These are phyloP conservation scores for Tetraselmis chui DNA, from an alignment of 139 green algal genomes.

Conservation along the genomic window DNA sequence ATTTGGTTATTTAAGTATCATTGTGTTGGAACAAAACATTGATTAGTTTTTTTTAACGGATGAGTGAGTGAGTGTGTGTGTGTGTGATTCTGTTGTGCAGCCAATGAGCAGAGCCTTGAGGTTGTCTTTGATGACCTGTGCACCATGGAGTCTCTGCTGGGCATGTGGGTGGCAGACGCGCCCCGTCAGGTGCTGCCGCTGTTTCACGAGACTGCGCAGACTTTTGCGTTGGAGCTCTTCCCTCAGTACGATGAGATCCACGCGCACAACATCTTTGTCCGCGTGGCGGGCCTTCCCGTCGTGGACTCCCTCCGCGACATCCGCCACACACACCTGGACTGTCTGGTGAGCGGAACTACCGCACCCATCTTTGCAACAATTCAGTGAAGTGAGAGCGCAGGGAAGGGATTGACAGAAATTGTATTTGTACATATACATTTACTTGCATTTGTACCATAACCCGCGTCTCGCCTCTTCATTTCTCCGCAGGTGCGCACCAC, in stretches of 20 bases:
- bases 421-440: no score
- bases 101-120: slow-evolving; percentile 73
- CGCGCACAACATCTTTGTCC: slow-evolving; percentile 66
- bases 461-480: no score
- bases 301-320: slow-evolving; percentile 89
- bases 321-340: slow-evolving; percentile 80
- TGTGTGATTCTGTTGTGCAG: slow-evolving; percentile 18
- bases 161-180: slow-evolving; percentile 75
- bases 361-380: no score
- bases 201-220: slow-evolving; percentile 50
- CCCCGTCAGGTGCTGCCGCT: slow-evolving; percentile 73
- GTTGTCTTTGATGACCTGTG: slow-evolving; percentile 81
- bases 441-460: no score
- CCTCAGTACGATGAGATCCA: slow-evolving; percentile 21
- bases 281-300: slow-evolving; percentile 78
- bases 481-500: neutral
- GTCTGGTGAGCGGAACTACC: slow-evolving; percentile 73
- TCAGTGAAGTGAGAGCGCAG: no score
- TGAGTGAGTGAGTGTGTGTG: slow-evolving; percentile 21
- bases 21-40: slow-evolving; percentile 12
- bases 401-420: no score
- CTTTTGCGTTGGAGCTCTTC: slow-evolving; percentile 52
- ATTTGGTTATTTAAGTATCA: neutral
- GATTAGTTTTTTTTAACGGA: slow-evolving; percentile 12
- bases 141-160: slow-evolving; percentile 43